Base-by-base conservation (phyloP, 257 asterid species). In the Rauvolfia tetraphylla region DNA sequence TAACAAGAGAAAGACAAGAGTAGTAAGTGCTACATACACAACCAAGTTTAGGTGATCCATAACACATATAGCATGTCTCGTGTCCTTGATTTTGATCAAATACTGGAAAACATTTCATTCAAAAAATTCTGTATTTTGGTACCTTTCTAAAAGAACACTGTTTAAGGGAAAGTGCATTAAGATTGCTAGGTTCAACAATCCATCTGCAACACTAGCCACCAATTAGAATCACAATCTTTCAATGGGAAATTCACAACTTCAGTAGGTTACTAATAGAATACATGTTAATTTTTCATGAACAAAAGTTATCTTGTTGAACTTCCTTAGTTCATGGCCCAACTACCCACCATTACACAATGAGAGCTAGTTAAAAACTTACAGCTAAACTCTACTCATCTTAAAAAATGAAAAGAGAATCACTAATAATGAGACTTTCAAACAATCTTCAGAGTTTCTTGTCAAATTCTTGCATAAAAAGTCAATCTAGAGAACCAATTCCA, bases 1-100 rank as follows among this genome's bases (percentile, higher is more conserved):
- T 90, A 51, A 79, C 78, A 85, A 75, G 53, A 75, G 54, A 71
- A 49, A 71, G 73, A 63, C 15, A 59, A 56, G 49, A 58, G 56
- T 46, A 77, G 23, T 53, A 42, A 74, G 36, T 54, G 27, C 44
- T 36, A 46, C 58, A 81, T 62, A 65, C 8, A 18, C 3, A 46
- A 9, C 62, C 70, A 42, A 31, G 53, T 48, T 31, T 17, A 62
- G 66, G 25, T 46, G 22, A 31, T 51, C 4, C 51, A 58, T 59
- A 46, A 62, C 18, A 29, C 18, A 61, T 23, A 5, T 61, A 33
- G 7, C 12, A 61, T 18, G 22, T 11, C 57, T 42, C 12, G 42
- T 18, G 22, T 11, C 57, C 61, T 57, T 58, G 29, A 39, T 41
- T 39, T 58, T 73, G 66, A 73, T 38, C 39, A 15, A 70, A 46